These are phyloP conservation scores for Colletotrichum sp. DNA, from an alignment of 2,329 filamentous ascomycete genomes.

Conservation along the genomic window DNA sequence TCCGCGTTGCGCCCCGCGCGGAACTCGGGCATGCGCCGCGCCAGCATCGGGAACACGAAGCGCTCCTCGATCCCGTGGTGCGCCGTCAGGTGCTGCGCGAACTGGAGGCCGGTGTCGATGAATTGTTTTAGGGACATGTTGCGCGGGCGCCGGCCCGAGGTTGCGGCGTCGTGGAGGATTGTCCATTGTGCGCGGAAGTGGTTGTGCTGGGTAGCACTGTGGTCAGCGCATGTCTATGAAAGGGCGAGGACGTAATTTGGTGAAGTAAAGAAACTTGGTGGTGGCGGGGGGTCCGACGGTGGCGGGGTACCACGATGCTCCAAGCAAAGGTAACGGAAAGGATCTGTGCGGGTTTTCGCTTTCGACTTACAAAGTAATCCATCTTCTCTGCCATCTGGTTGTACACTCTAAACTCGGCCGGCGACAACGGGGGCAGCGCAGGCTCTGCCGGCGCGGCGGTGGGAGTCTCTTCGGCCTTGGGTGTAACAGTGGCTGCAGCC, in stretches of 20 bases:
- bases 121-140: slow-evolving; percentile 74
- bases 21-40: slow-evolving; percentile 81
- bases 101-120: slow-evolving; percentile 70
- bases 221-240: not conserved
- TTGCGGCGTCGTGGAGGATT: slow-evolving; percentile 70
- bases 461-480: not conserved
- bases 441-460: not conserved
- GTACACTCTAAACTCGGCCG: slow-evolving; percentile 71
- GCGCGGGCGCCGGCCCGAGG: slow-evolving; percentile 60
- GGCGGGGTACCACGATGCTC: not conserved
- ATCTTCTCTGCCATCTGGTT: slow-evolving; percentile 78
- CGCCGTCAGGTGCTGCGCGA: slow-evolving; percentile 71
- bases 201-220: slow-evolving; percentile 62
- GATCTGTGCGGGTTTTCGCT: not conserved
- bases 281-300: not conserved
- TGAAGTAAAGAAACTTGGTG: not conserved
- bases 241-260: fast-evolving
- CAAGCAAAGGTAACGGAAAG: too few relatives aligned
- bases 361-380: slow-evolving; percentile 69
- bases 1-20: slow-evolving; percentile 56
- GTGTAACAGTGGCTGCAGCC: not conserved
- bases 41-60: slow-evolving; percentile 81
- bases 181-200: slow-evolving; percentile 80
- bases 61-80: slow-evolving; percentile 87
- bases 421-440: slow-evolving; percentile 64